Percentiles rank a stretch among this genome's conserved stretches.
Conservation (phyloP, 208 protist genomes). For the Acanthamoeba healyi region DNA sequence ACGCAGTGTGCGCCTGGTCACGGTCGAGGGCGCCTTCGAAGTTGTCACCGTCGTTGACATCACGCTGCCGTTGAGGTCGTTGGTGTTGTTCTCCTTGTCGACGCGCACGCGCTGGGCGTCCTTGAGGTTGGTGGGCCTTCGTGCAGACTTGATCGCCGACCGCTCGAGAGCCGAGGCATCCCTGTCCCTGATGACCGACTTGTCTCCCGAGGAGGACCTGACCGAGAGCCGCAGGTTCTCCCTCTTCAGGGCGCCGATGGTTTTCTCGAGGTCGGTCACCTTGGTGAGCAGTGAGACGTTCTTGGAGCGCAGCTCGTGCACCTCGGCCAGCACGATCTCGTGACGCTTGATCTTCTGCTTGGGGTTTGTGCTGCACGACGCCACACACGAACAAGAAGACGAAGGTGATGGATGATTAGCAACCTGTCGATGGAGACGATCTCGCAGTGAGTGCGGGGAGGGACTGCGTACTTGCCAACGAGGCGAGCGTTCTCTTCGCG, state of each 20-base stretch:
- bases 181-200: not conserved
- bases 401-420: not conserved
- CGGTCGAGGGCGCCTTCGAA: not conserved
- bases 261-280: slow-evolving; percentile 56
- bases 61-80: slow-evolving; percentile 12
- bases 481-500: slow-evolving; percentile 62
- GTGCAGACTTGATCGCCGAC: not conserved
- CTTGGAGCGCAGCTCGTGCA: slow-evolving; percentile 15
- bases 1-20: not conserved
- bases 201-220: not conserved
- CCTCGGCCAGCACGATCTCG: slow-evolving; percentile 19
- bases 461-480: slow-evolving; percentile 9
- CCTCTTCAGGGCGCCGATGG: slow-evolving; percentile 33
- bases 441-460: not conserved
- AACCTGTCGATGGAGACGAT: not conserved
- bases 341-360: slow-evolving; percentile 73
- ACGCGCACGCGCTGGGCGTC: slow-evolving; percentile 35
- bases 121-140: not conserved
- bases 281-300: slow-evolving; percentile 13
- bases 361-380: not conserved
- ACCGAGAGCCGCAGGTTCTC: not conserved
- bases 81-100: not conserved
- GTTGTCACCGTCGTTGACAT: not conserved
- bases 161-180: not conserved
- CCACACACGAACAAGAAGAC: not conserved